Percentiles rank a stretch among this genome's conserved stretches.
Conservation (phyloP, 2,329 filamentous ascomycete species). For the Cercospora beticola region DNA sequence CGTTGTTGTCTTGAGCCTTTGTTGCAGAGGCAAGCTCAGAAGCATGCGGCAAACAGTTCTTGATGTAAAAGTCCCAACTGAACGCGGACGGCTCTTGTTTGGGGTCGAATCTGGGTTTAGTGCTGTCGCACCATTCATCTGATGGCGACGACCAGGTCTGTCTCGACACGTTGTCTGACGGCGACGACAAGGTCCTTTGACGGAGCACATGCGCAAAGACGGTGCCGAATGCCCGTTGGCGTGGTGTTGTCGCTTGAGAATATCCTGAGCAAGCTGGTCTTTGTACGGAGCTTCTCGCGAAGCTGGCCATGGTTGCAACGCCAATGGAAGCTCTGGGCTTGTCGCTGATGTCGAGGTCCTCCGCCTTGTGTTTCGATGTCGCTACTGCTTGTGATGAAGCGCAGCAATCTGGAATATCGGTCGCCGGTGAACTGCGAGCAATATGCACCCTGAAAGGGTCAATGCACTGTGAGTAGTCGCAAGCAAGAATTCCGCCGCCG, state of each 20-base stretch:
- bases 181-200: background rate
- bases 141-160: background rate
- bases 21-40: background rate
- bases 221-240: background rate
- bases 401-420: background rate
- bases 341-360: background rate
- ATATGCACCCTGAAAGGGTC: background rate
- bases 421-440: background rate
- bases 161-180: background rate
- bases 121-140: background rate
- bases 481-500: slow-evolving; percentile 19
- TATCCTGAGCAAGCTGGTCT: background rate
- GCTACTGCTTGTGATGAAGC: background rate
- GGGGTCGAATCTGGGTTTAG: background rate
- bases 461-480: slow-evolving; percentile 17
- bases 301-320: background rate
- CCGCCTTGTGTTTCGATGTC: background rate
- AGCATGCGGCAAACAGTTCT: background rate
- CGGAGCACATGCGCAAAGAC: background rate
- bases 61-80: background rate
- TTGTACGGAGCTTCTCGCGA: background rate
- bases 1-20: background rate
- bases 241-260: background rate
- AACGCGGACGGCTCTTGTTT: background rate
- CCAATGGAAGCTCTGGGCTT: background rate